A percentile compares a stretch with the other conserved stretches of the same genome.
Evolutionary conservation across 768 basidiomycete genomes (phyloP).

Genomic region (Lactarius tabidus): DNA sequence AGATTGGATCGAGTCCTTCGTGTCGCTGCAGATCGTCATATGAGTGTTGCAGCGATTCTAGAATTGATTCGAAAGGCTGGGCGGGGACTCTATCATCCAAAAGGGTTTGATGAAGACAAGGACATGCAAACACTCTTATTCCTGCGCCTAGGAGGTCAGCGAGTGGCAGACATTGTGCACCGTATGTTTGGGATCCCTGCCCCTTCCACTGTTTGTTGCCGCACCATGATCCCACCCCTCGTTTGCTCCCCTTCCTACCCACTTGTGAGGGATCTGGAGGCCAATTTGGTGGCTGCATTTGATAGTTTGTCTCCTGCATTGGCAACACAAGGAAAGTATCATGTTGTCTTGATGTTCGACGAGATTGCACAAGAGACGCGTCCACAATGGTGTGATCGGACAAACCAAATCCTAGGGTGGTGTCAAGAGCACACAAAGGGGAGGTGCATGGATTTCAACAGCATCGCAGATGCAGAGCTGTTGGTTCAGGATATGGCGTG

Average conservation of each 20-base stretch:
- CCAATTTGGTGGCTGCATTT: background rate
- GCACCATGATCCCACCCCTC: background rate
- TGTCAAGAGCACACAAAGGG: background rate
- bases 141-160: background rate
- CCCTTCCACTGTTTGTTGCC: background rate
- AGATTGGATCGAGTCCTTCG: background rate
- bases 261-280: background rate
- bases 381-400: slow-evolving; percentile 1
- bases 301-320: background rate
- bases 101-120: slow-evolving; percentile 1
- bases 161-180: background rate
- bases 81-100: slow-evolving; percentile 2
- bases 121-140: background rate
- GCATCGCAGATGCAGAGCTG: background rate
- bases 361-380: slow-evolving; percentile 1
- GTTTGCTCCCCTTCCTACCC: background rate
- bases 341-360: slow-evolving; percentile 4
- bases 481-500: background rate
- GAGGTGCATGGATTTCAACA: background rate
- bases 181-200: background rate
- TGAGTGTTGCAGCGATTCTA: background rate
- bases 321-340: background rate
- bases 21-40: background rate
- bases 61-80: background rate
- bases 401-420: slow-evolving; percentile 8